Evolutionary conservation across 2,329 filamentous ascomycete species (phyloP).

Genomic region (Pyrenochaeta sp.): DNA sequence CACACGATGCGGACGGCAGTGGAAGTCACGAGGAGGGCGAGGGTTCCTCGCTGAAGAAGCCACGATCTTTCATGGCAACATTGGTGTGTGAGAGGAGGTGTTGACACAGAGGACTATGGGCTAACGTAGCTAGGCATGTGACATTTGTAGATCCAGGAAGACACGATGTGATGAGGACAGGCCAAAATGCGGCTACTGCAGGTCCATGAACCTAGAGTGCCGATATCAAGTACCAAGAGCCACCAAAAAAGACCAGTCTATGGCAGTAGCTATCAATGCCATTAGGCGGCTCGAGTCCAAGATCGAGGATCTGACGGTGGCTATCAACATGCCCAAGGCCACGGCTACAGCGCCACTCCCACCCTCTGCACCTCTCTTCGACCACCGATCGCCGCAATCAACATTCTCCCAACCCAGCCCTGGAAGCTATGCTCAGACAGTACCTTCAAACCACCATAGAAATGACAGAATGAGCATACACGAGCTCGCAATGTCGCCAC

Average conservation of each 20-base stretch:
- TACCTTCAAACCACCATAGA: constrained; percentile 14
- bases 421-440: constrained; percentile 14
- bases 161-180: constrained; percentile 64
- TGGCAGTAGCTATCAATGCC: constrained; percentile 64
- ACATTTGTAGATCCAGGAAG: constrained; percentile 63
- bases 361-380: constrained; percentile 21
- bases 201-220: constrained; percentile 58
- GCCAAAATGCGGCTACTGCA: constrained; percentile 62
- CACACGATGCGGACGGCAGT: constrained; percentile 30
- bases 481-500: constrained; percentile 37
- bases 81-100: constrained; percentile 25
- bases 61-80: constrained; percentile 48
- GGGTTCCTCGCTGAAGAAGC: constrained; percentile 41
- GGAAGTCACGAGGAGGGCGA: constrained; percentile 34
- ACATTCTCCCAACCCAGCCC: constrained; percentile 42
- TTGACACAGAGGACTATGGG: background rate
- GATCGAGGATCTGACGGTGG: constrained; percentile 58
- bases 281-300: constrained; percentile 63
- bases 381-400: constrained; percentile 38
- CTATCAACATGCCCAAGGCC: constrained; percentile 35
- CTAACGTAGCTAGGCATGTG: constrained; percentile 56
- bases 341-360: constrained; percentile 11
- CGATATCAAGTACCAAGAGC: constrained; percentile 62
- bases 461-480: constrained; percentile 30
- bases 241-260: constrained; percentile 64